Percentiles rank a stretch among this genome's conserved stretches.
These are phyloP conservation scores for Spiraea crenata DNA, from an alignment of 331 rosid species.

Conservation along the genomic window DNA sequence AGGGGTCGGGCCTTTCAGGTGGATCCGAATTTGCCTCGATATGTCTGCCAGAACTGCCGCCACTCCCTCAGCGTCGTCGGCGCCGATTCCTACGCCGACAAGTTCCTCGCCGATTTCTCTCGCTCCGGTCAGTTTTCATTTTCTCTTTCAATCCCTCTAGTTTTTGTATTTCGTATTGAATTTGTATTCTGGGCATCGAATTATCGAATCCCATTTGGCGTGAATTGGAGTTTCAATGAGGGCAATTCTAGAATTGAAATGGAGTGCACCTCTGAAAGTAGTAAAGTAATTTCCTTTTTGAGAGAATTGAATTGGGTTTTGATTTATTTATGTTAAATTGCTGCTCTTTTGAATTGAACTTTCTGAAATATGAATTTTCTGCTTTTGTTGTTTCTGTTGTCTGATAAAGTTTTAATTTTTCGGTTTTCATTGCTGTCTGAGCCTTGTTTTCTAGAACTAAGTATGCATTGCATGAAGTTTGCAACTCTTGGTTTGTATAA, in stretches of 20 bases:
- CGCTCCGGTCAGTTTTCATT: slow-evolving; percentile 69
- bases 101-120: slow-evolving; percentile 69
- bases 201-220: slow-evolving; percentile 3
- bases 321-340: background rate
- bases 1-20: slow-evolving; percentile 69
- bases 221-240: background rate
- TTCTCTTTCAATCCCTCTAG: slow-evolving; percentile 7
- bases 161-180: background rate
- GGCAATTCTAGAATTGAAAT: background rate
- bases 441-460: background rate
- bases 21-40: slow-evolving; percentile 79
- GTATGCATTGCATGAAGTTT: background rate
- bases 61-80: slow-evolving; percentile 73
- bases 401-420: too few species aligned
- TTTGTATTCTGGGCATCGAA: background rate
- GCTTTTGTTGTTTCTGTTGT: background rate
- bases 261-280: background rate
- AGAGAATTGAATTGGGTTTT: background rate
- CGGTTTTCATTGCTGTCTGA: background rate
- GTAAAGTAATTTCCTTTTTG: background rate
- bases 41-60: slow-evolving; percentile 93
- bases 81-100: slow-evolving; percentile 88
- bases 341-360: background rate
- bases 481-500: background rate
- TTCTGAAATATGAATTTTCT: background rate